phyloP scores from a whole-genome alignment of 2,329 filamentous ascomycete species.

The Diatrype stigma region DNA sequence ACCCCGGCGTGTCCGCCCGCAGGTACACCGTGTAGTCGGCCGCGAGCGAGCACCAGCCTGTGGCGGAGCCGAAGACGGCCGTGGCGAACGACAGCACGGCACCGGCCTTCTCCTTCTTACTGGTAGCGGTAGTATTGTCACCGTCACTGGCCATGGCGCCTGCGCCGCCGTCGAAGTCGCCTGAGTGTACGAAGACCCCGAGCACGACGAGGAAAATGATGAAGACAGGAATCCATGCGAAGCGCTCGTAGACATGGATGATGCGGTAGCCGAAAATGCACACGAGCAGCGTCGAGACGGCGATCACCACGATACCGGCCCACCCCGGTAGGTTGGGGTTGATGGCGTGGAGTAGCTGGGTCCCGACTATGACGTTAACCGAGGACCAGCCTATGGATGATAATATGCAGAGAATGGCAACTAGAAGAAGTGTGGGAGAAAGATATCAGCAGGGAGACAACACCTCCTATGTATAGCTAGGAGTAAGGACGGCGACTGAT shows the following conservation, averaged over 20 bases:
- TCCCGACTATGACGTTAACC: conserved; percentile 76
- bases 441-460: too few species aligned
- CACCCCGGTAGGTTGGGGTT: conserved; percentile 65
- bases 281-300: conserved; percentile 61
- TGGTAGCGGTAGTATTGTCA: neutral
- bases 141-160: conserved; percentile 54
- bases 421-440: too few species aligned
- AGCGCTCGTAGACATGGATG: conserved; percentile 74
- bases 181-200: conserved; percentile 63
- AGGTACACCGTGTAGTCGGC: conserved; percentile 82
- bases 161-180: conserved; percentile 53
- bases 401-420: conserved; percentile 67
- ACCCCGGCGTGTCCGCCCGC: conserved; percentile 53
- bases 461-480: too few species aligned
- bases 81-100: conserved; percentile 61
- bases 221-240: conserved; percentile 67
- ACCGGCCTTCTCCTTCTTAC: conserved; percentile 46
- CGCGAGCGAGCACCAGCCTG: conserved; percentile 71
- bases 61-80: conserved; percentile 63
- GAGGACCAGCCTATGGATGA: conserved; percentile 72
- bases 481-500: too few species aligned
- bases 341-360: conserved; percentile 71
- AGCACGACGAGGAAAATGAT: conserved; percentile 71
- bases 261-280: conserved; percentile 73
- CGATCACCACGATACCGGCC: conserved; percentile 72